These are phyloP conservation scores for Monosporascus sp. DNA, from an alignment of 2,329 filamentous ascomycete genomes.

Conservation along the genomic window DNA sequence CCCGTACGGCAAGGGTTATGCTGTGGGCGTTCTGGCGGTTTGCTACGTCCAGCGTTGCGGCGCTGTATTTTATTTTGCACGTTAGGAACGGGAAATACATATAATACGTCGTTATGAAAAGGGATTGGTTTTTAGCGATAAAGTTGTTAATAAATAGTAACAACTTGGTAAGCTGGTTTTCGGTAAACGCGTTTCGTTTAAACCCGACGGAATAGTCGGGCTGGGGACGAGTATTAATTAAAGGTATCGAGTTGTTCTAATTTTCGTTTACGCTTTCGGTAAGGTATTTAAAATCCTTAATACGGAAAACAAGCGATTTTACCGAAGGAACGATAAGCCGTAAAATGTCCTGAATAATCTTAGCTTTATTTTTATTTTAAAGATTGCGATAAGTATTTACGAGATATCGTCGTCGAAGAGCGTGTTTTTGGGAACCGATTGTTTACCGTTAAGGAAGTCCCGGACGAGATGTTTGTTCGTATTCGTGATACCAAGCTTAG, in stretches of 20 bases:
- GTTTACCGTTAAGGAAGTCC: too few species aligned
- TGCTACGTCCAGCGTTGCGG: constrained; percentile 29
- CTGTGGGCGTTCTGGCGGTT: constrained; percentile 37
- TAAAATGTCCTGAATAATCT: constrained; percentile 33
- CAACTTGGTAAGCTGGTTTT: constrained; percentile 36
- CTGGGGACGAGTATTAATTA: constrained; percentile 32
- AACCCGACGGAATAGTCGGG: constrained; percentile 41
- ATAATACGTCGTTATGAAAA: constrained; percentile 38
- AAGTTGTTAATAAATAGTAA: constrained; percentile 30
- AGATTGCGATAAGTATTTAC: constrained; percentile 27
- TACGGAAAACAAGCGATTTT: too few species aligned
- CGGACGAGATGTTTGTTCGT: constrained; percentile 16
- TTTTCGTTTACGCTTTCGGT: constrained; percentile 36
- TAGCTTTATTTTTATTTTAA: constrained; percentile 29
- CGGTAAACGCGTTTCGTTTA: constrained; percentile 34
- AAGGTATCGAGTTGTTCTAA: constrained; percentile 35
- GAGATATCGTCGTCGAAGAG: constrained; percentile 34
- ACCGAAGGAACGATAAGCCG: constrained; percentile 33
- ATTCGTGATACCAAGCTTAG: constrained; percentile 23
- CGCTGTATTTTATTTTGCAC: constrained; percentile 42
- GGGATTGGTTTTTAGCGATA: constrained; percentile 28
- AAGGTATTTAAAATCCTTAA: too few species aligned
- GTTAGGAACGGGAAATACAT: constrained; percentile 47
- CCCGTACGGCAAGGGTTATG: constrained; percentile 35
- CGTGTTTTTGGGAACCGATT: constrained; percentile 25